Base-by-base conservation (phyloP, 2,329 filamentous ascomycete genomes). In the Colletotrichum caudatum region DNA sequence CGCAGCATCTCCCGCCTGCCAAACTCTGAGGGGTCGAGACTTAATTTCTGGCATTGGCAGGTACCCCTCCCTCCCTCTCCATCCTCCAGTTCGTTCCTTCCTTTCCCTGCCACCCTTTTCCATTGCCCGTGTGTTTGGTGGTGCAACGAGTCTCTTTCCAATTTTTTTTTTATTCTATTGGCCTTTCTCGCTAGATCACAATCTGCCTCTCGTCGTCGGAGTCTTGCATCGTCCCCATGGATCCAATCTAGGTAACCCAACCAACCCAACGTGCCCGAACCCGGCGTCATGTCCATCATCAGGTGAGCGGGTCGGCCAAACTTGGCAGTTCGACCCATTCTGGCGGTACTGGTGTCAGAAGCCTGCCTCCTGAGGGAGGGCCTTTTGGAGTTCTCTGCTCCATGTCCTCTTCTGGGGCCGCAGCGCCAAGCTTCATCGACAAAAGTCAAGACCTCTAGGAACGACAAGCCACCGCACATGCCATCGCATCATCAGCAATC, bases 311-410 rank as follows among this genome's bases (percentile, higher is more conserved):
- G 68, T 71, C 64, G 64, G 12, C 63, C n/a, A 54, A 54, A 7
- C 69, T 71, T 64, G 53, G 69, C 69, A 60, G 65, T 64, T 71
- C 58, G 69, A 71, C 65, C 69, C 69, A 64, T 54, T 65, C 53
- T 60, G 69, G 35, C 69, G 69, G 69, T 64, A 71, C 54, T 48
- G 58, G 64, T 71, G 44, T 71, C 68, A 71, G 68, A 71, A 51
- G 37, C n/a, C 33, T 57, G 37, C n/a, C 33, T 57, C 26, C 48
- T 54, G 39, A 39, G 18, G 23, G 29, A 39, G 18, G 23, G 53
- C 20, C 53, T 57, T 37, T 48, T 12, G 20, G 51, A 23, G 33
- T 56, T 5, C 18, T n/a, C 12, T 59, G 39, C 2, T 37, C 26
- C 12, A 51, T 6, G 48, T 53, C 35, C 26, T 53, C 35, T 61